Conservation (phyloP, 2,329 filamentous ascomycete species). For the Botryotinia globosa region DNA sequence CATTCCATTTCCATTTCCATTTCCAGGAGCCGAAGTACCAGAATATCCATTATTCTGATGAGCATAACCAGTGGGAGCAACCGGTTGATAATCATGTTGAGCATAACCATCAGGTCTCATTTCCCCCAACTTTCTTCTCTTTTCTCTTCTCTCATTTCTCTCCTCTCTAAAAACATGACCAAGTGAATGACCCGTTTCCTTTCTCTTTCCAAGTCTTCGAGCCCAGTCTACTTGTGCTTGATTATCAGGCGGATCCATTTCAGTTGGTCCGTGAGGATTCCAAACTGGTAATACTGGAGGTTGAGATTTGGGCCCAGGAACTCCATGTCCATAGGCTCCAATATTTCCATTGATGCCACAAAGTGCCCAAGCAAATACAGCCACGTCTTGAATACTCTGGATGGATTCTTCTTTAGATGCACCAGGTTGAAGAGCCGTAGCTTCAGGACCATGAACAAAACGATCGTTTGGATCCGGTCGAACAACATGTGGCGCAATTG, state of each 20-base stretch:
- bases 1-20: neutral
- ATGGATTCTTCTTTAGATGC: constrained; percentile 61
- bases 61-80: neutral
- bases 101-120: neutral
- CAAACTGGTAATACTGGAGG: constrained; percentile 60
- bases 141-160: constrained; percentile 23
- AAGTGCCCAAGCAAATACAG: constrained; percentile 83
- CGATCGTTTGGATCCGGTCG: constrained; percentile 44
- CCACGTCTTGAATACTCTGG: constrained; percentile 75
- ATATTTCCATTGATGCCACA: constrained; percentile 77
- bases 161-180: constrained; percentile 16
- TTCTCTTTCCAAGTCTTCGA: constrained; percentile 1
- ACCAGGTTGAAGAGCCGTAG: constrained; percentile 45
- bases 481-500: constrained; percentile 48
- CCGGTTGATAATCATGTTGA: neutral
- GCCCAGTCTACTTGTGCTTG: constrained; percentile 34
- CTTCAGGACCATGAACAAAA: constrained; percentile 43
- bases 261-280: constrained; percentile 45
- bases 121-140: neutral
- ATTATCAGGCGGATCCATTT: constrained; percentile 40
- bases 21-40: neutral
- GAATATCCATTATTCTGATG: neutral
- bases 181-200: constrained; percentile 15
- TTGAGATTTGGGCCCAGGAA: constrained; percentile 60
- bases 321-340: constrained; percentile 60